Base-by-base conservation (phyloP, 2,329 filamentous ascomycete genomes). In the Paraphoma sp. region DNA sequence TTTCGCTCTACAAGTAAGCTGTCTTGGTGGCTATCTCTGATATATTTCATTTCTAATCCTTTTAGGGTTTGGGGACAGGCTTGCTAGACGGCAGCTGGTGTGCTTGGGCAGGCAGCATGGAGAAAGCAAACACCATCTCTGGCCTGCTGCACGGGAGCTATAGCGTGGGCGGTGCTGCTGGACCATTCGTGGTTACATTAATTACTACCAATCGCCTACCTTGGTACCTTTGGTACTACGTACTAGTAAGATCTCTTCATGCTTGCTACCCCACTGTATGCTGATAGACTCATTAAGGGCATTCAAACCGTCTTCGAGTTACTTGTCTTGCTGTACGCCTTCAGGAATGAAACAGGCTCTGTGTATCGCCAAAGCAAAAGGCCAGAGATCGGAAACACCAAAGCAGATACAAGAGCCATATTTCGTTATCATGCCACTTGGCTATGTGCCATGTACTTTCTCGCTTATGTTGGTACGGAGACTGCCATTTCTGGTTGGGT, bases 401-500 rank as follows among this genome's bases (percentile, higher is more conserved):
- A 56, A 2, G 12, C 36, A 10, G 48, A 55, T 23, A 16, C 56
- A 6, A 68, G 56, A 23, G 63, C 60, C 7, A 65, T 78, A 7
- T 69, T 81, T 54, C 66, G 45, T 1, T 65, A 76, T 40, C 64
- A 54, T 1, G 77, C 75, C 0, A 77, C 74, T 0, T 81, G 79
- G 78, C 62, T 78, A 10, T 80, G 79, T 38, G 77, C 79, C 1
- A 65, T 68, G 0, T 82, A 79, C 59, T 79, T 80, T 53, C 75
- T 82, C 9, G 70, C 76, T 4, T 80, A 81, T 55, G 76, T 81
- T 4, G 79, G 80, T 14, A 80, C 77, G 14, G 80, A 82, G 56
- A 74, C 75, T 17, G 76, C 76, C 0, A 78, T 82, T 0, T 80
- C 78, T 2, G 79, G 79, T 31, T 82, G 80, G 80, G 72, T 82